Evolutionary conservation across 345 rosid species (phyloP).

Genomic region (Rubroshorea leprosula): DNA sequence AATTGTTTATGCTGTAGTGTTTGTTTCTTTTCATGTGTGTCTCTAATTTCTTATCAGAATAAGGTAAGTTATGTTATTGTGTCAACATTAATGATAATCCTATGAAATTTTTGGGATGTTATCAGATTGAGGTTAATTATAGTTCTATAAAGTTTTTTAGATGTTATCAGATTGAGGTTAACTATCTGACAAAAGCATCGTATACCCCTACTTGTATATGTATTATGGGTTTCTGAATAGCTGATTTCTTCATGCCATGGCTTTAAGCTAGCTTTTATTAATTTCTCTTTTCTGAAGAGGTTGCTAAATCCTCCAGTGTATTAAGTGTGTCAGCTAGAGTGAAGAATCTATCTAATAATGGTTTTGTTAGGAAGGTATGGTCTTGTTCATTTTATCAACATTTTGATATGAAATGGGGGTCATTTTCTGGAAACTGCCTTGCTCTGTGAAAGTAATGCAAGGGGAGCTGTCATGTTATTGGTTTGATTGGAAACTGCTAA

Average conservation of each 20-base stretch:
- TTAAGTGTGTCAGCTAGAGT: slow-evolving; percentile 19
- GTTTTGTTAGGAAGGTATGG: slow-evolving; percentile 53
- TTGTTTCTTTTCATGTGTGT: neutral
- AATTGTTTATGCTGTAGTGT: too few species aligned
- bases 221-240: neutral
- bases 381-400: neutral
- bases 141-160: too few species aligned
- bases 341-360: slow-evolving; percentile 38
- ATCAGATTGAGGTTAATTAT: neutral
- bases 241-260: neutral
- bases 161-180: neutral
- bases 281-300: slow-evolving; percentile 30
- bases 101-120: too few species aligned
- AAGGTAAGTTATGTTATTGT: neutral
- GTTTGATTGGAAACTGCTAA: neutral
- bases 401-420: too few species aligned
- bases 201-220: neutral
- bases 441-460: too few species aligned
- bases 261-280: slow-evolving; percentile 2
- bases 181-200: neutral
- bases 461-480: too few species aligned
- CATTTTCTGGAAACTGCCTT: too few species aligned
- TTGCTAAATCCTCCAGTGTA: slow-evolving; percentile 24
- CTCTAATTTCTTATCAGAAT: neutral
- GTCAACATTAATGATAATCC: neutral